These are phyloP conservation scores for Reticulascus tulasneorum DNA, from an alignment of 2,329 filamentous ascomycete species.

Conservation along the genomic window DNA sequence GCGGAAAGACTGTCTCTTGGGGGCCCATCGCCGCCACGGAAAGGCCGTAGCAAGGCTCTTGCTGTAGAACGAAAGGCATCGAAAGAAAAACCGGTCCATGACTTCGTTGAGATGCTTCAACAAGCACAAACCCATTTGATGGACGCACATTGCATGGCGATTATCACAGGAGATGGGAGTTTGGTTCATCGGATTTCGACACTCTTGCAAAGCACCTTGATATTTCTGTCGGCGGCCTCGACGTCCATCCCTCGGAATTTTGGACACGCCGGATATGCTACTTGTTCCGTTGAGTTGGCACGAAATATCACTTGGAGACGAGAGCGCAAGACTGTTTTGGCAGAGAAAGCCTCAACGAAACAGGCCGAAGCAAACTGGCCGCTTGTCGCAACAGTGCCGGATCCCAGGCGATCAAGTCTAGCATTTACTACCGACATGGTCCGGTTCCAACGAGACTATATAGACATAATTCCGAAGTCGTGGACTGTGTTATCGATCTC, in stretches of 20 bases:
- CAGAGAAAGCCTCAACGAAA: slow-evolving; percentile 13
- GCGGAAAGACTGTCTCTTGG: slow-evolving; percentile 30
- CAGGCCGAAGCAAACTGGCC: slow-evolving; percentile 33
- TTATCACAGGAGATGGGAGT: slow-evolving; percentile 51
- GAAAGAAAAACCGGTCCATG: slow-evolving; percentile 18
- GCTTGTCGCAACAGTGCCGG: slow-evolving; percentile 11
- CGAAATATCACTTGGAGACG: slow-evolving; percentile 65
- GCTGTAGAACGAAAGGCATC: slow-evolving; percentile 22
- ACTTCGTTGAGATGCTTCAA: slow-evolving; percentile 56
- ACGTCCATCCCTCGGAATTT: slow-evolving; percentile 40
- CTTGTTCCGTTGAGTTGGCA: slow-evolving; percentile 64
- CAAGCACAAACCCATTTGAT: slow-evolving; percentile 64
- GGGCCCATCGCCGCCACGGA: slow-evolving; percentile 31
- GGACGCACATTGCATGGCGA: slow-evolving; percentile 57
- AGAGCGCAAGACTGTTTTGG: slow-evolving; percentile 46
- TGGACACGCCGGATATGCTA: slow-evolving; percentile 53
- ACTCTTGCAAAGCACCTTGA: slow-evolving; percentile 60
- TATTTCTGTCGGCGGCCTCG: slow-evolving; percentile 61
- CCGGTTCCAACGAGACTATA: slow-evolving; percentile 72
- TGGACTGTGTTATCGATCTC: slow-evolving; percentile 89
- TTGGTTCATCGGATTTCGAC: slow-evolving; percentile 60
- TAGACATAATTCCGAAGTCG: slow-evolving; percentile 75
- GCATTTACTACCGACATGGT: slow-evolving; percentile 48
- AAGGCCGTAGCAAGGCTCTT: slow-evolving; percentile 9
- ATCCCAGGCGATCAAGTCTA: slow-evolving; percentile 37